Evolutionary conservation across 2,329 filamentous ascomycete genomes (phyloP).

Genomic region (Aquanectria penicillioides): DNA sequence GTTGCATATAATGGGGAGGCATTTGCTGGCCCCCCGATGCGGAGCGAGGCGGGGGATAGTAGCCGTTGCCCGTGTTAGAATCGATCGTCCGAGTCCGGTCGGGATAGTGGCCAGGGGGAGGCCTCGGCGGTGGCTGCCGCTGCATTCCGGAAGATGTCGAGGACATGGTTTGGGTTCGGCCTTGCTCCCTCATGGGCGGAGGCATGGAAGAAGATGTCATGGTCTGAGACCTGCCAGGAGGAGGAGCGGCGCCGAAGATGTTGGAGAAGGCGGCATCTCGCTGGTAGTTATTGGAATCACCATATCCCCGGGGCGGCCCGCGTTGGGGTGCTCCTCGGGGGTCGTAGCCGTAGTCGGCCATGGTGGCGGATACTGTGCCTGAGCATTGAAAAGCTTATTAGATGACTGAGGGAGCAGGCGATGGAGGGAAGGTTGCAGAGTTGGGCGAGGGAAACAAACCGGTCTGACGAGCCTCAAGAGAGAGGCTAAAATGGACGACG

Average conservation of each 20-base stretch:
- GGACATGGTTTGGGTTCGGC: slow-evolving; percentile 83
- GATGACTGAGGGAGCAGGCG: slow-evolving; percentile 8
- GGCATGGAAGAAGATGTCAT: slow-evolving; percentile 84
- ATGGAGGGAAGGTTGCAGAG: not conserved
- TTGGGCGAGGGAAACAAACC: slow-evolving; percentile 29
- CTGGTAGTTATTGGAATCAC: slow-evolving; percentile 67
- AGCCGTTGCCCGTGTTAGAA: slow-evolving; percentile 58
- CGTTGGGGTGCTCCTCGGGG: slow-evolving; percentile 59
- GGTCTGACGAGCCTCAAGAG: slow-evolving; percentile 30
- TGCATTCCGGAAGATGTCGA: slow-evolving; percentile 65
- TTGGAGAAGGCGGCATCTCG: slow-evolving; percentile 96
- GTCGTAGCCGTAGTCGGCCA: slow-evolving; percentile 69
- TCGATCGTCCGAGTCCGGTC: slow-evolving; percentile 48
- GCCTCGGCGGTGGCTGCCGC: slow-evolving; percentile 70
- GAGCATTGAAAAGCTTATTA: slow-evolving; percentile 25
- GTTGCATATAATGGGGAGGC: slow-evolving; percentile 58
- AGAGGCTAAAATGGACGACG: slow-evolving; percentile 39
- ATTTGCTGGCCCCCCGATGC: slow-evolving; percentile 60
- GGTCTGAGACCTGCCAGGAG: slow-evolving; percentile 90
- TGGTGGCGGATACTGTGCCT: slow-evolving; percentile 46
- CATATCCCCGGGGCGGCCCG: slow-evolving; percentile 55
- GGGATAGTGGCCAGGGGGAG: slow-evolving; percentile 52
- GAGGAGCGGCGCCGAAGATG: slow-evolving; percentile 90
- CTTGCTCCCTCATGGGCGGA: slow-evolving; percentile 61
- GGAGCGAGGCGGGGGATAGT: slow-evolving; percentile 64